Percentiles rank a stretch among this genome's conserved stretches.
These are phyloP conservation scores for Colletotrichum tropicale DNA, from an alignment of 2,329 filamentous ascomycete genomes.

Conservation along the genomic window DNA sequence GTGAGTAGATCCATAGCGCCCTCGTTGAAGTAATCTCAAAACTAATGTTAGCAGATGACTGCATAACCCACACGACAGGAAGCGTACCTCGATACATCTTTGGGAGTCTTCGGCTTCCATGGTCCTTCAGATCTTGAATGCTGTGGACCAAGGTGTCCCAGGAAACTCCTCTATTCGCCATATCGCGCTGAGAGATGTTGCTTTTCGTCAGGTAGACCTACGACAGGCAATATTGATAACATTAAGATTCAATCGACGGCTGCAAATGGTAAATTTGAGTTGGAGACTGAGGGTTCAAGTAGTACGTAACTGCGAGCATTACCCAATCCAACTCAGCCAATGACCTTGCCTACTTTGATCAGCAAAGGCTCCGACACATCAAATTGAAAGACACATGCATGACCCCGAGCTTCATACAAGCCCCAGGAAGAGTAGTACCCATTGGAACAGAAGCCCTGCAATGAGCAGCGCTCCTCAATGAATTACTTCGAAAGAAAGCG, in stretches of 20 bases:
- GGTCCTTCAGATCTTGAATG: constrained; percentile 40
- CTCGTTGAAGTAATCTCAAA: constrained; percentile 58
- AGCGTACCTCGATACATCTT: constrained; percentile 33
- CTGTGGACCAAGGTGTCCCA: constrained; percentile 7
- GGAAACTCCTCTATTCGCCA: constrained; percentile 15
- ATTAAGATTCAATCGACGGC: neutral
- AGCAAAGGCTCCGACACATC: neutral
- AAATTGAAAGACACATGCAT: neutral
- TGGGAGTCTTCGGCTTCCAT: constrained; percentile 40
- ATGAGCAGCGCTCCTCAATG: neutral
- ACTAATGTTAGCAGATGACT: neutral
- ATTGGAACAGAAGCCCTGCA: neutral
- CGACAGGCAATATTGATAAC: neutral
- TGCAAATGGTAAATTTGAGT: neutral
- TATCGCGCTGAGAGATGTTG: neutral
- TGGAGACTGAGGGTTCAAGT: neutral
- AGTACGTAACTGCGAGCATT: neutral
- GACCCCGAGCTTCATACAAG: neutral
- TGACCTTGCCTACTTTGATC: neutral
- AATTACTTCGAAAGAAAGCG: neutral
- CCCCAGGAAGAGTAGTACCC: neutral
- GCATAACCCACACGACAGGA: neutral
- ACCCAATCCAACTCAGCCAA: neutral
- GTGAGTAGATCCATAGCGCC: constrained; percentile 60
- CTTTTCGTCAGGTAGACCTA: neutral